A percentile compares a stretch with the other conserved stretches of the same genome.
phyloP scores from a whole-genome alignment of 2,329 filamentous ascomycete genomes.

The Trichoderma brevicompactum region DNA sequence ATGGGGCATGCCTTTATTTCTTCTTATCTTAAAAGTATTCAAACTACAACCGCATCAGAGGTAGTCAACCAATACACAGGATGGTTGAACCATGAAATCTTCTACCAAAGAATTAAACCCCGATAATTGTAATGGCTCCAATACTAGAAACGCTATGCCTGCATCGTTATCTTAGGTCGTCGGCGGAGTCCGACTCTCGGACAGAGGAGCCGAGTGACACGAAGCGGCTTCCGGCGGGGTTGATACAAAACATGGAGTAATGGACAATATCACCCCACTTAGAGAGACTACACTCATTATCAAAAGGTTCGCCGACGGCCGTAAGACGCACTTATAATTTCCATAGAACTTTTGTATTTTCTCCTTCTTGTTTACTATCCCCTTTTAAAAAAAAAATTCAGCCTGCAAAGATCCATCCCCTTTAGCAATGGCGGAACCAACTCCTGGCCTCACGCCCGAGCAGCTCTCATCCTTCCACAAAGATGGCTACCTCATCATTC shows the following conservation, averaged over 20 bases:
- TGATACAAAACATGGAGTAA: slow-evolving; percentile 14
- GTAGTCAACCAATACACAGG: background rate
- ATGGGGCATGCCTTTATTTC: too few relatives aligned
- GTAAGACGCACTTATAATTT: slow-evolving; percentile 3
- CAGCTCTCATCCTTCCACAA: slow-evolving; percentile 75
- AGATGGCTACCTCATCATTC: slow-evolving; percentile 91
- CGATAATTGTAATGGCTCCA: background rate
- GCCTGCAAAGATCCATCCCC: background rate
- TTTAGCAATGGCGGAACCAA: slow-evolving; percentile 32
- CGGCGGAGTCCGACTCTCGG: slow-evolving; percentile 20
- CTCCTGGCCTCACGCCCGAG: slow-evolving; percentile 65
- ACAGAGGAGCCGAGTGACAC: background rate
- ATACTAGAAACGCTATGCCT: background rate
- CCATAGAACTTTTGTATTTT: background rate
- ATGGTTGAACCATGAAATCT: background rate
- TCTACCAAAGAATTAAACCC: background rate
- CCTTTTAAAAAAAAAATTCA: background rate
- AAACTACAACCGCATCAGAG: background rate
- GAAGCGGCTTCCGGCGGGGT: slow-evolving; percentile 26
- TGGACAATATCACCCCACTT: slow-evolving; percentile 22
- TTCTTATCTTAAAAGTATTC: too few relatives aligned
- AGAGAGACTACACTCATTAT: slow-evolving; percentile 13
- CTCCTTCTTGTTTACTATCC: background rate
- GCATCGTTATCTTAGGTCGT: background rate
- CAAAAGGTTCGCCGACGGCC: slow-evolving; percentile 11